phyloP scores from a whole-genome alignment of 225 moss, liverwort and hornwort species.

The Straminergon stramineum region DNA sequence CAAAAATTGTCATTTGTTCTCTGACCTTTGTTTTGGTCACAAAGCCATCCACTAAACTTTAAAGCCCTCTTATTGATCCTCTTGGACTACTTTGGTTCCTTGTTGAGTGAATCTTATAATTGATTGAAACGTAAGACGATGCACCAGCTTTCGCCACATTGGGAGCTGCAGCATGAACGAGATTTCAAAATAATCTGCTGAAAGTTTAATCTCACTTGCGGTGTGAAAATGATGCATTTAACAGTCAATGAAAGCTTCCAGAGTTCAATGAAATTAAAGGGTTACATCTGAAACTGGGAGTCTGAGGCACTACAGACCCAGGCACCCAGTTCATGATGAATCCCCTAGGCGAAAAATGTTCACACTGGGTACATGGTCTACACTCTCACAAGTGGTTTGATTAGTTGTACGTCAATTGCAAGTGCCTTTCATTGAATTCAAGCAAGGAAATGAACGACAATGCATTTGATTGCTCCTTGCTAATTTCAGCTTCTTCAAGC shows the following conservation, averaged over 20 bases:
- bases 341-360: no score
- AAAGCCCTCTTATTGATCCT: no score
- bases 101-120: background rate
- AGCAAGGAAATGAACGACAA: background rate
- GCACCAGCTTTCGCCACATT: background rate
- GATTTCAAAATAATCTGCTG: background rate
- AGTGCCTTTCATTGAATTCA: background rate
- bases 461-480: background rate
- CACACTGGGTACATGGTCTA: background rate
- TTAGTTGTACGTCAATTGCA: background rate
- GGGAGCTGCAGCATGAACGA: no score
- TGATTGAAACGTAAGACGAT: background rate
- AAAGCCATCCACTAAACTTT: no score
- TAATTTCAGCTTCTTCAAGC: background rate
- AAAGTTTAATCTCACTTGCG: background rate
- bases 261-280: background rate
- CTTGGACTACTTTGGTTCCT: no score
- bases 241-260: background rate
- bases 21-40: no score
- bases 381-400: background rate
- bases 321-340: no score
- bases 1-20: no score
- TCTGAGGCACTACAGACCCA: no score
- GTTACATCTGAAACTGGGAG: background rate
- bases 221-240: background rate